Evolutionary conservation across 148 eudicot genomes (phyloP).

Genomic region (Camellia lanceoleosa): DNA sequence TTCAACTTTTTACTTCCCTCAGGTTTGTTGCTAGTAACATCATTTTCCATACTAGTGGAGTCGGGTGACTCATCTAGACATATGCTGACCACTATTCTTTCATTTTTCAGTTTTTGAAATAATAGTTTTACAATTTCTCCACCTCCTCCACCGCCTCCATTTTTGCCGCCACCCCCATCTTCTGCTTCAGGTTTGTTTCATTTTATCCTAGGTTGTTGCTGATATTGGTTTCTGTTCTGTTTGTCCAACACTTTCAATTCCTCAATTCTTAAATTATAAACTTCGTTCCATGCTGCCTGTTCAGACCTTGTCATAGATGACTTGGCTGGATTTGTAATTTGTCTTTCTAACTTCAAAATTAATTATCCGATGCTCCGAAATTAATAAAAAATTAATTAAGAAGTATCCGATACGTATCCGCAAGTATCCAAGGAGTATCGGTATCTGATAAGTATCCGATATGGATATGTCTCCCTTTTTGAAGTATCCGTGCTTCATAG

Average conservation of each 20-base stretch:
- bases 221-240: neutral
- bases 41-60: neutral
- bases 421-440: no score
- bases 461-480: no score
- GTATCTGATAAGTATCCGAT: no score
- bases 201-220: neutral
- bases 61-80: constrained; percentile 7
- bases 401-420: no score
- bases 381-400: no score
- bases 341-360: neutral
- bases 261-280: neutral
- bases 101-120: constrained; percentile 51
- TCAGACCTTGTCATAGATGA: neutral
- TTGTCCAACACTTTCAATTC: neutral
- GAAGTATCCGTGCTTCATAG: no score
- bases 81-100: constrained; percentile 18
- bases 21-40: constrained; percentile 44
- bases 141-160: constrained; percentile 41
- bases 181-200: constrained; percentile 42
- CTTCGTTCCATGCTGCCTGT: neutral
- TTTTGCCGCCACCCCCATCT: constrained; percentile 34
- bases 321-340: neutral
- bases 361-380: no score
- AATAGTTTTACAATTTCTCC: constrained; percentile 33
- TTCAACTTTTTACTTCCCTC: constrained; percentile 64